Conservation (phyloP, 495 filamentous ascomycete species). For the Talaromyces wortmannii region DNA sequence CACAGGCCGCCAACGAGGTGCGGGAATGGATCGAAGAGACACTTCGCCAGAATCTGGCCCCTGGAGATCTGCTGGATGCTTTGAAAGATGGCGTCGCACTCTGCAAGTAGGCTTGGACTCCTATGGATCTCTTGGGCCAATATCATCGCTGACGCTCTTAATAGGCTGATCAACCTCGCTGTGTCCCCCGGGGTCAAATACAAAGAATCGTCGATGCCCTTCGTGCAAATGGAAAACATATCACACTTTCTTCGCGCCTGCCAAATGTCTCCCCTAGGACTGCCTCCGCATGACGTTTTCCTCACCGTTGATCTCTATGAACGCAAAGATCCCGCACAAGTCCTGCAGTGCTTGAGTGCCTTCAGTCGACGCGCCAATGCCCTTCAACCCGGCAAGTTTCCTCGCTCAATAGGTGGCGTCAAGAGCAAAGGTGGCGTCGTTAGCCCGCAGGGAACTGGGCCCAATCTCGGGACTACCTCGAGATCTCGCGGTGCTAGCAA, state of each 20-base stretch:
- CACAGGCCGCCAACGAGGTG: conserved; percentile 81
- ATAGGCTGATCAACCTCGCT: conserved; percentile 76
- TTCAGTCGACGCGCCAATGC: conserved; percentile 83
- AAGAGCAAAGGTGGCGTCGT: conserved; percentile 51
- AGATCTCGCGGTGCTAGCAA: conserved; percentile 60
- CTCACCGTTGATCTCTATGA: conserved; percentile 97
- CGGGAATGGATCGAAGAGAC: conserved; percentile 81
- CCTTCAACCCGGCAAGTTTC: conserved; percentile 68
- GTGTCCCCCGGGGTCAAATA: conserved; percentile 69
- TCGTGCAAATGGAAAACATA: conserved; percentile 99
- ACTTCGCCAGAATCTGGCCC: conserved; percentile 63
- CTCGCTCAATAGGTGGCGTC: conserved; percentile 61
- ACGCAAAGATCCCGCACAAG: conserved; percentile 92
- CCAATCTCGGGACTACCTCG: conserved; percentile 30
- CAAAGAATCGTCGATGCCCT: conserved; percentile 87
- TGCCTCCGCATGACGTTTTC: conserved; percentile 92
- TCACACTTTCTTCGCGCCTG: conserved; percentile 90
- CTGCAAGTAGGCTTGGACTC: conserved; percentile 63
- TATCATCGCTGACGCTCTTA: conserved; percentile 11
- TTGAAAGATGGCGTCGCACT: conserved; percentile 86
- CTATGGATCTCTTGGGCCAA: neutral
- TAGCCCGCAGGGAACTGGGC: conserved; percentile 68
- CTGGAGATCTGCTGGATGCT: conserved; percentile 71
- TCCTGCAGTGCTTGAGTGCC: conserved; percentile 84
- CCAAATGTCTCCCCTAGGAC: conserved; percentile 72